A percentile compares a stretch with the other conserved stretches of the same genome.
These are phyloP conservation scores for Chamaenerion angustifolium DNA, from an alignment of 345 rosid species.

Conservation along the genomic window DNA sequence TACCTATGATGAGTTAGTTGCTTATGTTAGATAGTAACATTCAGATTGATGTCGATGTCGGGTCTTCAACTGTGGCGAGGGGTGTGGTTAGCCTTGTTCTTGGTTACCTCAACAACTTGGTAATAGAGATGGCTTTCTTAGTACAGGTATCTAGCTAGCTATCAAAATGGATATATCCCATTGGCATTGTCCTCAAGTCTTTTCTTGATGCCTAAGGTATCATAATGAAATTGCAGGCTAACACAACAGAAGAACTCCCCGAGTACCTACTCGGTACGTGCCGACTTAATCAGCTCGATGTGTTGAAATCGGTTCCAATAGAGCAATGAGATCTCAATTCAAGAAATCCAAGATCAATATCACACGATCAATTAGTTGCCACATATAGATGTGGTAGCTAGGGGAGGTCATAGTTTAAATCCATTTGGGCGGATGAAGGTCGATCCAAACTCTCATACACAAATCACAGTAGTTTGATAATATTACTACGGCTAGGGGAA, in stretches of 20 bases:
- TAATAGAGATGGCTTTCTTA: conserved; percentile 86
- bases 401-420: too few species aligned
- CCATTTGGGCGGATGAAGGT: too few species aligned
- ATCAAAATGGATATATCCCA: too few species aligned
- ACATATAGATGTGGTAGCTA: too few species aligned
- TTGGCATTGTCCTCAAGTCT: too few species aligned
- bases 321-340: conserved; percentile 9
- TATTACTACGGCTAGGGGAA: too few species aligned
- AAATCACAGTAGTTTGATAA: too few species aligned
- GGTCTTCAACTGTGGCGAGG: conserved; percentile 86
- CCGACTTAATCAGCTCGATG: conserved; percentile 58
- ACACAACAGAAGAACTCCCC: conserved; percentile 80
- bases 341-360: too few species aligned
- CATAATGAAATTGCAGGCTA: too few species aligned
- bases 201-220: too few species aligned
- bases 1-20: not conserved
- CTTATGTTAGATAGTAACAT: conserved; percentile 1
- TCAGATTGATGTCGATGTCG: conserved; percentile 71
- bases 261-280: conserved; percentile 76
- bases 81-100: conserved; percentile 71
- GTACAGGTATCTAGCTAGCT: conserved; percentile 84
- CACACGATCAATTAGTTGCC: too few species aligned
- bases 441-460: too few species aligned
- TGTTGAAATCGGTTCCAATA: conserved; percentile 33
- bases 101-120: conserved; percentile 73